Evolutionary conservation across 2,329 filamentous ascomycete genomes (phyloP), one percentile per base, ranked within the genome.

Genomic region (Stylonectria norvegica): DNA sequence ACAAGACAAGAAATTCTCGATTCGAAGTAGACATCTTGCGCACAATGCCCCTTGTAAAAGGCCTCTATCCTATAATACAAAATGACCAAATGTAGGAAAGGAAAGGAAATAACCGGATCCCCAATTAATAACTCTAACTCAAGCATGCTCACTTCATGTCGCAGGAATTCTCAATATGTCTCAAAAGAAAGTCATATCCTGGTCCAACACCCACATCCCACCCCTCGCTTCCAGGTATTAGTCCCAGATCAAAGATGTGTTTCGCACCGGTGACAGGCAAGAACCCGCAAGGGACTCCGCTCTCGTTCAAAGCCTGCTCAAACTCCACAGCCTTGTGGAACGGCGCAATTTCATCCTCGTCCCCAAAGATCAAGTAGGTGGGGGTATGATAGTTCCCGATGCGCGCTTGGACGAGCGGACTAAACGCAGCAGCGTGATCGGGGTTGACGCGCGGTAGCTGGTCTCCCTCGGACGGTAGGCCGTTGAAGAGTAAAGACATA

Each of bases 401-500:
- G 11, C 36, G 48, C 5, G 46, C 38, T n/a, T 48, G 50, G n/a
- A 18, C 25, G 11, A 51, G 40, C 3, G 50, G 50, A 25, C 48
- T 53, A 18, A 53, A 44, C 4, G 42, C 42, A 1, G 41, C 40
- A 12, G 43, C 46, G 5, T 42, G 46, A 11, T 36, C 17, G 16
- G 42, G 19, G 27, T 48, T 30, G 7, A 48, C 36, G 6, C 29
- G 41, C 15, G 34, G 36, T 1, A 51, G 28, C 12, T 40, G 25
- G 8, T 45, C 36, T 11, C 45, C 45, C 11, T 36, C 32, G 9
- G 37, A 2, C 0, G 50, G 45, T 4, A 46, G 20, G 2, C 48
- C 48, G 36, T 53, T 32, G 25, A 50, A 47, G 15, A 53, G 45
- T 12, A 53, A 28, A 8, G 50, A 47, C 42, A 53, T 46, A 27